These are phyloP conservation scores for Infundibulicybe gibba DNA, from an alignment of 768 basidiomycete species.

Conservation along the genomic window DNA sequence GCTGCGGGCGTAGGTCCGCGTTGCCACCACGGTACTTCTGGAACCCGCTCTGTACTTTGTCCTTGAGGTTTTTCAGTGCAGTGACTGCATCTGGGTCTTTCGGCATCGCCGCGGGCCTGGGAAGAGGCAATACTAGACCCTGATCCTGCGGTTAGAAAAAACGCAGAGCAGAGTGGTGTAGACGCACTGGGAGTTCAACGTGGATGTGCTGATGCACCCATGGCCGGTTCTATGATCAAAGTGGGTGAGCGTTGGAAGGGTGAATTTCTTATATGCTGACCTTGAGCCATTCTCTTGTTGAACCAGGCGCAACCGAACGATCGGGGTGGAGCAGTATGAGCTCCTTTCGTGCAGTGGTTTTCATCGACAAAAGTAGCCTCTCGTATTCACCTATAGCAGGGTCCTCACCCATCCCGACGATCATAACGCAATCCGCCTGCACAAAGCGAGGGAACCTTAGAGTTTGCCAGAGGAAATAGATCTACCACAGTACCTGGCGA, in stretches of 20 bases:
- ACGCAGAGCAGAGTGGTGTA: neutral
- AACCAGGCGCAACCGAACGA: constrained; percentile 83
- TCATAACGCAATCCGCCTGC: constrained; percentile 90
- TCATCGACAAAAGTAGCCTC: constrained; percentile 87
- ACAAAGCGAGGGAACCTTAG: neutral
- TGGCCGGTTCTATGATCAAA: constrained; percentile 67
- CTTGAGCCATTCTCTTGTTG: constrained; percentile 95
- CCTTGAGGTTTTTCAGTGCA: constrained; percentile 89
- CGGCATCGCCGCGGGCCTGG: constrained; percentile 50
- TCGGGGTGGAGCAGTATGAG: constrained; percentile 92
- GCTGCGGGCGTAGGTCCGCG: constrained; percentile 62
- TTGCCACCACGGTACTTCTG: constrained; percentile 77
- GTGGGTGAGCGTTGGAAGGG: constrained; percentile 1
- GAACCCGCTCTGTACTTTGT: constrained; percentile 86
- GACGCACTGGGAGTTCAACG: constrained; percentile 78
- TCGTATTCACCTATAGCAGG: constrained; percentile 92
- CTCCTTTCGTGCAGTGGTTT: constrained; percentile 98
- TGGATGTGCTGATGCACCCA: constrained; percentile 98
- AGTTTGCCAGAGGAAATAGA: neutral
- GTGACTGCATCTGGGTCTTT: constrained; percentile 87
- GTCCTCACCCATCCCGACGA: constrained; percentile 93
- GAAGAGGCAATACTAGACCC: constrained; percentile 67
- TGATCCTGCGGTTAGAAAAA: constrained; percentile 21
- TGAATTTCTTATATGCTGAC: constrained; percentile 30
- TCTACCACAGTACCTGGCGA: constrained; percentile 57